Conservation (phyloP, 2,329 filamentous ascomycete genomes). For the Lachnellula willkommii region DNA sequence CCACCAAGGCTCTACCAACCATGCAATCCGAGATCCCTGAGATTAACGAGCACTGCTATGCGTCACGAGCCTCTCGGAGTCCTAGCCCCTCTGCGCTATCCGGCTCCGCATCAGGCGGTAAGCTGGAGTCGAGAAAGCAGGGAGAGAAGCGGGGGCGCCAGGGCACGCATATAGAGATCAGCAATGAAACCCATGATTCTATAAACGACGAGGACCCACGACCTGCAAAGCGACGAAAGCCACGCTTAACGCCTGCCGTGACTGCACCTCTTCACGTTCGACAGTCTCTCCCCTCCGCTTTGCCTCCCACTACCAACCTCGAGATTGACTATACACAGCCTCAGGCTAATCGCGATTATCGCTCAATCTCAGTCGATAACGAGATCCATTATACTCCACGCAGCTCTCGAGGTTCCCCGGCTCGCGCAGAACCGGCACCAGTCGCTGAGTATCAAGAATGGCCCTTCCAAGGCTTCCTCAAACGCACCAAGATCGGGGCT, state of each 20-base stretch:
- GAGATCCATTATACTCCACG: constrained; percentile 5
- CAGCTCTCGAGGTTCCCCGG: constrained; percentile 10
- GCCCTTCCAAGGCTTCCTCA: constrained; percentile 19
- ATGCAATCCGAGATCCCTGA: constrained; percentile 12
- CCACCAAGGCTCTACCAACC: constrained; percentile 13
- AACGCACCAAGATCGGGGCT: constrained; percentile 8
- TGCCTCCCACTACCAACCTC: constrained; percentile 1
- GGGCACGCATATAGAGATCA: constrained; percentile 11
- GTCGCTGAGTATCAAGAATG: constrained; percentile 18
- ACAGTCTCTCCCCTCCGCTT: constrained; percentile 1
- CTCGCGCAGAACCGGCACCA: constrained; percentile 5
- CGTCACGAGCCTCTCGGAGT: constrained; percentile 8
- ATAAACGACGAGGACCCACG: constrained; percentile 10
- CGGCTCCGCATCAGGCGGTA: constrained; percentile 2
- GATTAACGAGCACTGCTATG: constrained; percentile 9
- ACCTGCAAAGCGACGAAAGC: constrained; percentile 17
- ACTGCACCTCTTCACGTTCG: neutral
- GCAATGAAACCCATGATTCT: constrained; percentile 11
- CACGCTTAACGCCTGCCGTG: neutral
- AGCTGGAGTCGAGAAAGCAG: constrained; percentile 3
- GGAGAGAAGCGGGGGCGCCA: constrained; percentile 13
- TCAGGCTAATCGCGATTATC: constrained; percentile 3
- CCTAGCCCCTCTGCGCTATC: constrained; percentile 2
- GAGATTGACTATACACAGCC: constrained; percentile 3
- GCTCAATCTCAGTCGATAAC: constrained; percentile 5